A percentile compares a stretch with the other conserved stretches of the same genome.
These are phyloP conservation scores for Phytophthora uliginosa DNA, from an alignment of 352 stramenopile genomes.

Conservation along the genomic window DNA sequence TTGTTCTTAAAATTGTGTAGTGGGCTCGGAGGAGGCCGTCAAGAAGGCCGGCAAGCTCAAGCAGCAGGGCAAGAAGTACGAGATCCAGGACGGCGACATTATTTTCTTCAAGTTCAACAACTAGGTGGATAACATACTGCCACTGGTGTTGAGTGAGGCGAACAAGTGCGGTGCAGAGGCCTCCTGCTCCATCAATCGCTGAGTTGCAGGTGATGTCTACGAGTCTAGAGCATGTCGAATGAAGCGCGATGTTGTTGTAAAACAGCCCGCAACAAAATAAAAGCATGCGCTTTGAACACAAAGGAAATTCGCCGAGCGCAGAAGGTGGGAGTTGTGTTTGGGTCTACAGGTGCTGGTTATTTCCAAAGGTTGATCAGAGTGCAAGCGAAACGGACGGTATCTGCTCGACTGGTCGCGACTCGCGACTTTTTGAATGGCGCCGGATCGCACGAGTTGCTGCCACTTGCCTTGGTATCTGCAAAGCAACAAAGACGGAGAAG, in stretches of 20 bases:
- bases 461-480: neutral
- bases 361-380: neutral
- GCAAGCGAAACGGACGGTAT: slow-evolving; percentile 32
- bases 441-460: slow-evolving; percentile 7
- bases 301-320: slow-evolving; percentile 13
- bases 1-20: slow-evolving; percentile 36
- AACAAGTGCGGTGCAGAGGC: slow-evolving; percentile 9
- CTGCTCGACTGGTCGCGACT: slow-evolving; percentile 41
- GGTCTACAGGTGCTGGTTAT: neutral
- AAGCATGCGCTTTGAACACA: slow-evolving; percentile 42
- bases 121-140: slow-evolving; percentile 52
- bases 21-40: slow-evolving; percentile 87
- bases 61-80: slow-evolving; percentile 94
- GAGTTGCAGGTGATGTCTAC: slow-evolving; percentile 88
- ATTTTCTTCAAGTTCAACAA: slow-evolving; percentile 96
- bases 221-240: slow-evolving; percentile 34
- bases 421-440: slow-evolving; percentile 38
- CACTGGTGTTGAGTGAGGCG: slow-evolving; percentile 31
- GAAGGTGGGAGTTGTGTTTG: slow-evolving; percentile 14
- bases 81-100: slow-evolving; percentile 90
- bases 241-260: slow-evolving; percentile 29
- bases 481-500: slow-evolving; percentile 1
- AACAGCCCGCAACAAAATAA: slow-evolving; percentile 40
- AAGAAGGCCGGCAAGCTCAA: slow-evolving; percentile 93
- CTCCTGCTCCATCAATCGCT: slow-evolving; percentile 59